phyloP scores from a whole-genome alignment of 169 alveolate species.

The Perkinsus chesapeaki region DNA sequence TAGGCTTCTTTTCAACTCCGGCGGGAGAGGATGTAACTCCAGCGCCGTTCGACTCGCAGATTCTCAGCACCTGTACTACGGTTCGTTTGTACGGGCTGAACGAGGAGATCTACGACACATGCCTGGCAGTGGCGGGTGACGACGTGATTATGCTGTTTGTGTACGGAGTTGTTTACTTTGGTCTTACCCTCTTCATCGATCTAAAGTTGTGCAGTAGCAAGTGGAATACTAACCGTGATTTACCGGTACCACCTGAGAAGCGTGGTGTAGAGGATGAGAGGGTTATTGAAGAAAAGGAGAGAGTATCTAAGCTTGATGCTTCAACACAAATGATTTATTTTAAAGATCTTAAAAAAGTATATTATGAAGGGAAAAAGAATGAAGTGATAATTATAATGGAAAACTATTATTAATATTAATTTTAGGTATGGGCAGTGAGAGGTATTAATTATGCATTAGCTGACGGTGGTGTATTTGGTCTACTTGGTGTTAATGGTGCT shows the following conservation, averaged over 20 bases:
- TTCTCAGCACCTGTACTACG: not conserved
- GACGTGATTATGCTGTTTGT: not conserved
- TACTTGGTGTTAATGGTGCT: slow-evolving; percentile 81
- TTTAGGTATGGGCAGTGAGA: slow-evolving; percentile 50
- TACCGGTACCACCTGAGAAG: not conserved
- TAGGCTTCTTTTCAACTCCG: not conserved
- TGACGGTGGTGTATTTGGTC: slow-evolving; percentile 67
- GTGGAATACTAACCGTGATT: not conserved
- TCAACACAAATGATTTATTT: not conserved
- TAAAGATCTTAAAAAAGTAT: not conserved
- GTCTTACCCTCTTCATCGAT: not conserved
- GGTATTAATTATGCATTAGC: slow-evolving; percentile 56
- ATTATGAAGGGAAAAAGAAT: not conserved
- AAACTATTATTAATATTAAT: not conserved
- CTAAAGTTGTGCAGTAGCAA: not conserved
- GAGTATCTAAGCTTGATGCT: not conserved
- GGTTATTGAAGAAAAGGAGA: not conserved
- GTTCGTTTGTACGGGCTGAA: not conserved
- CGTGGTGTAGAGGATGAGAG: not conserved
- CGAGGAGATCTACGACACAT: not conserved
- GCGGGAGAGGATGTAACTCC: not conserved
- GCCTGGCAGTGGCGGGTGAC: not conserved
- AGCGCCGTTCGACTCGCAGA: not conserved
- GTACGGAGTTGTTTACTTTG: not conserved
- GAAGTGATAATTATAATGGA: not conserved